A percentile compares a stretch with the other conserved stretches of the same genome.
phyloP scores from a whole-genome alignment of 345 rosid species.

The Citrus unshiu region DNA sequence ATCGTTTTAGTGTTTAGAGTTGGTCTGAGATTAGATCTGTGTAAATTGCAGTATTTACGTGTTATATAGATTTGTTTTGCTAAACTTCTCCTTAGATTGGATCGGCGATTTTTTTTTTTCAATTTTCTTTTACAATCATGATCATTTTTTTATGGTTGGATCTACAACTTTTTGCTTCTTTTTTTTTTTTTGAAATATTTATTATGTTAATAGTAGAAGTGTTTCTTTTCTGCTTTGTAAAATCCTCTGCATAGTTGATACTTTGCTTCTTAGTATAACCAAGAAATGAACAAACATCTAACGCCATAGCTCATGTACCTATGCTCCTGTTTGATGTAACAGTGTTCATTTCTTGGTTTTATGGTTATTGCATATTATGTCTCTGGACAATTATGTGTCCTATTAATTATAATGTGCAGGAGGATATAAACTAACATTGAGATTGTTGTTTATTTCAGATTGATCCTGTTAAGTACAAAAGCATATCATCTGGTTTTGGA shows the following conservation, averaged over 20 bases:
- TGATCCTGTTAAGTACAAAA: conserved; percentile 92
- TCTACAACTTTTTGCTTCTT: background rate
- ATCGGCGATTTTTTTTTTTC: background rate
- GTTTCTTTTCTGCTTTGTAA: background rate
- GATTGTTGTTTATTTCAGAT: conserved; percentile 45
- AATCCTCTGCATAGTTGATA: background rate
- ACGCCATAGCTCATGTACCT: background rate
- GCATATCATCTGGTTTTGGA: conserved; percentile 91
- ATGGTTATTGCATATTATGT: background rate
- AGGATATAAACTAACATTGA: conserved; percentile 1
- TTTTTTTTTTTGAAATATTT: background rate
- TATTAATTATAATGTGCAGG: background rate
- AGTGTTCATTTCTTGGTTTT: background rate
- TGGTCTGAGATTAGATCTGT: conserved; percentile 5
- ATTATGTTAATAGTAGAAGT: background rate
- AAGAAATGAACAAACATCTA: background rate
- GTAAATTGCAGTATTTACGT: background rate
- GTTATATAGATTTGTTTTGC: background rate
- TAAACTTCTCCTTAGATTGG: background rate
- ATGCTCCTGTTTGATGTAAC: background rate
- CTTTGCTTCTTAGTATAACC: background rate
- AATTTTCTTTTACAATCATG: background rate
- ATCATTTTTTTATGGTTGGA: background rate
- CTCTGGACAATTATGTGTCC: background rate
- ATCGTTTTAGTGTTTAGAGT: background rate